phyloP scores from a whole-genome alignment of 1,139 yeast species.

The Lodderomyces pseudojiufengensis region DNA sequence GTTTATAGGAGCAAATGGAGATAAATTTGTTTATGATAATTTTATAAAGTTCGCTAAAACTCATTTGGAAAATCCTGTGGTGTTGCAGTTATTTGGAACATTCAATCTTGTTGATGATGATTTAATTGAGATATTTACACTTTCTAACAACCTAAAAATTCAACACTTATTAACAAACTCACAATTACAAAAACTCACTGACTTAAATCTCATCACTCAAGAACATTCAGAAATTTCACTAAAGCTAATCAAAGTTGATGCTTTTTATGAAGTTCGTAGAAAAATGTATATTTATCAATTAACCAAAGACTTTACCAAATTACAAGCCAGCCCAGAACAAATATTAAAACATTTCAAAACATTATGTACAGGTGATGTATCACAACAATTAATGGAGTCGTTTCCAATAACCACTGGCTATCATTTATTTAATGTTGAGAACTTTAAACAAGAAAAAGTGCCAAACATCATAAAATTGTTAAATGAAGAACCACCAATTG shows the following conservation, averaged over 20 bases:
- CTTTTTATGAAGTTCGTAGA: slow-evolving; percentile 3
- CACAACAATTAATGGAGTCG: slow-evolving; percentile 16
- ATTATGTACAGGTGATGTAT: slow-evolving; percentile 11
- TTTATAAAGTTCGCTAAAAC: no score
- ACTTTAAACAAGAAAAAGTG: slow-evolving; percentile 30
- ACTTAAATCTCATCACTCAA: neutral
- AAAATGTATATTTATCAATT: slow-evolving; percentile 8
- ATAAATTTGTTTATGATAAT: no score
- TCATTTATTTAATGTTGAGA: slow-evolving; percentile 29
- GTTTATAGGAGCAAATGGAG: no score
- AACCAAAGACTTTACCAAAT: slow-evolving; percentile 6
- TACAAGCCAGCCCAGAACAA: slow-evolving; percentile 1
- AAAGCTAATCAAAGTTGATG: slow-evolving; percentile 5
- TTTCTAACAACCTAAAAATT: no score
- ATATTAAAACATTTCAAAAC: slow-evolving; percentile 7
- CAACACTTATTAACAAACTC: no score
- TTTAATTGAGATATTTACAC: no score
- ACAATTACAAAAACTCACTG: no score
- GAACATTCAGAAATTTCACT: slow-evolving; percentile 3
- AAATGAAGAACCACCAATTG: slow-evolving; percentile 13
- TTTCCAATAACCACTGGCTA: slow-evolving; percentile 12
- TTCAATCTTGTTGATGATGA: no score
- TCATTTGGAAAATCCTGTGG: no score
- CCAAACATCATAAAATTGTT: slow-evolving; percentile 19
- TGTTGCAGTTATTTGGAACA: no score